phyloP scores from a whole-genome alignment of 2,329 filamentous ascomycete species.

The Helicocarpus griseus region DNA sequence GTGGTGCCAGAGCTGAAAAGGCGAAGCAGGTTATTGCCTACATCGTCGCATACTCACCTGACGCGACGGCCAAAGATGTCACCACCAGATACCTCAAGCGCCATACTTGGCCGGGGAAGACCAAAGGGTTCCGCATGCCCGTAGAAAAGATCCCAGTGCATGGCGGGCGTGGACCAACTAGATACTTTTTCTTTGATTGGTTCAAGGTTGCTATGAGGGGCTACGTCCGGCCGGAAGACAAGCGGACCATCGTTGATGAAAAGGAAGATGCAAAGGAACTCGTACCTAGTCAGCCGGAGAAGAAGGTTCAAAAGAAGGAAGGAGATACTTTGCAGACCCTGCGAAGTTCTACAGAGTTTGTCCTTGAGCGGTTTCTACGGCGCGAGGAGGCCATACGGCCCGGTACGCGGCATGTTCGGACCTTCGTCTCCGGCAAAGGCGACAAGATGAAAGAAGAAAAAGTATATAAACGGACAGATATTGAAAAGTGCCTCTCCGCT shows the following conservation, averaged over 20 bases:
- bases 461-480: conserved; percentile 69
- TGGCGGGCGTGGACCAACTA: conserved; percentile 64
- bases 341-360: conserved; percentile 75
- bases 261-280: conserved; percentile 71
- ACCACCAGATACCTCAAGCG: conserved; percentile 82
- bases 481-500: conserved; percentile 76
- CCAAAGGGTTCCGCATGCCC: conserved; percentile 72
- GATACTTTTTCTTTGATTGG: conserved; percentile 77
- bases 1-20: conserved; percentile 72
- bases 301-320: conserved; percentile 58
- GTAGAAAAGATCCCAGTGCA: conserved; percentile 73
- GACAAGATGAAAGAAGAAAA: conserved; percentile 65
- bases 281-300: conserved; percentile 60
- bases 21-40: conserved; percentile 87
- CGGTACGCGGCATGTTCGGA: conserved; percentile 58
- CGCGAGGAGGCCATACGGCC: conserved; percentile 80
- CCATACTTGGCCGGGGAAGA: conserved; percentile 74
- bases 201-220: conserved; percentile 70
- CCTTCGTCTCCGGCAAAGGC: conserved; percentile 67
- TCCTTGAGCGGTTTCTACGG: conserved; percentile 75
- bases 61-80: conserved; percentile 88
- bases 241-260: conserved; percentile 63
- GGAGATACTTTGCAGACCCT: conserved; percentile 80
- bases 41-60: conserved; percentile 68
- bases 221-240: conserved; percentile 49